Evolutionary conservation across 23 red algal species (phyloP).

Genomic region (Gracilaria vermiculophylla): DNA sequence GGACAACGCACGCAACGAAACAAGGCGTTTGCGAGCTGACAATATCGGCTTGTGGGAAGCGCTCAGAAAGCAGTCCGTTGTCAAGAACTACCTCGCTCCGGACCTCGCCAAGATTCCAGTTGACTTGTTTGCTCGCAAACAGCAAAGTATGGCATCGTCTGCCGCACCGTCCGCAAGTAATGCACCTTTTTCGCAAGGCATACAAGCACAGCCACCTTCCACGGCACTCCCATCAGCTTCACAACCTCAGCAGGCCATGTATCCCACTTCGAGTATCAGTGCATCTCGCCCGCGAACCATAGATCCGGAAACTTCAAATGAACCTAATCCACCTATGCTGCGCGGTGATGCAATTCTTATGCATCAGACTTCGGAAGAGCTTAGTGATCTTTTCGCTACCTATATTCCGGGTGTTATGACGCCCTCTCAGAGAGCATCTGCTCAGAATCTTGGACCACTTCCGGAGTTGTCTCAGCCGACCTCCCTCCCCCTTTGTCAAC

Average conservation of each 20-base stretch:
- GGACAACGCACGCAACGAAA: slow-evolving; percentile 69
- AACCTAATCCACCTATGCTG: not conserved
- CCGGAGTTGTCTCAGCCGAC: not conserved
- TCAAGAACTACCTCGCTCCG: slow-evolving; percentile 48
- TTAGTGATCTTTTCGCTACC: slow-evolving; percentile 51
- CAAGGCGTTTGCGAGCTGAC: slow-evolving; percentile 49
- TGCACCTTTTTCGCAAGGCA: not conserved
- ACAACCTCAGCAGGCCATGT: not conserved
- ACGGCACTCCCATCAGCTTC: not conserved
- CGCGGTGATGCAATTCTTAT: slow-evolving; percentile 30
- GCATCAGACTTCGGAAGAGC: slow-evolving; percentile 34
- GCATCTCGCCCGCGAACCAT: not conserved
- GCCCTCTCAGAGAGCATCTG: not conserved
- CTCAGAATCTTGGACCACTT: not conserved
- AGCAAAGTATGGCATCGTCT: not conserved
- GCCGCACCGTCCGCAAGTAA: slow-evolving; percentile 4
- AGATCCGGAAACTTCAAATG: not conserved
- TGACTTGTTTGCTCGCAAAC: slow-evolving; percentile 38
- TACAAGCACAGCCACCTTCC: not conserved
- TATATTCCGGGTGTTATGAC: slow-evolving; percentile 33
- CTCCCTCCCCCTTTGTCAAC: not conserved
- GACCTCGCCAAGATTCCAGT: slow-evolving; percentile 63
- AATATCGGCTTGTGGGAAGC: slow-evolving; percentile 76
- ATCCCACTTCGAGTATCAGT: not conserved
- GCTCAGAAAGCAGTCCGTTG: not conserved